Evolutionary conservation across 2,329 filamentous ascomycete genomes (phyloP).

Genomic region (Colletotrichum eleusines): DNA sequence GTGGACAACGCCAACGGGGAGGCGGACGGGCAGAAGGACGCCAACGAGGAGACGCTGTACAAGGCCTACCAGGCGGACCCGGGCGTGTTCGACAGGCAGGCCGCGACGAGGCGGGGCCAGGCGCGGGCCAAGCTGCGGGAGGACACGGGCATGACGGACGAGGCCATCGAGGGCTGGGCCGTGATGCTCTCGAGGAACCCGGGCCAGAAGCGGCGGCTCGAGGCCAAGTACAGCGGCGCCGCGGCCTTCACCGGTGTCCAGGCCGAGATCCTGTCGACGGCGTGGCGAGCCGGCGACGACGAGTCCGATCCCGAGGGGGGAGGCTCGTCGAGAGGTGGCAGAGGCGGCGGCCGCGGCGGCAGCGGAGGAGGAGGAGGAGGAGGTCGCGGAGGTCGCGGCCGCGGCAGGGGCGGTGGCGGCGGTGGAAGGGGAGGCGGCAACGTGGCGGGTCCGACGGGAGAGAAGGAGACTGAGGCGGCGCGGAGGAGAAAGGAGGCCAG

Average conservation of each 20-base stretch:
- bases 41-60: slow-evolving; percentile 80
- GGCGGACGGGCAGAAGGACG: slow-evolving; percentile 60
- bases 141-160: slow-evolving; percentile 90
- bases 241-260: slow-evolving; percentile 74
- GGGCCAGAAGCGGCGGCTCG: slow-evolving; percentile 74
- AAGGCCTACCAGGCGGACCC: slow-evolving; percentile 75
- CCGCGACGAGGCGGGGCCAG: slow-evolving; percentile 74
- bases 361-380: slow-evolving; percentile 63
- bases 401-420: slow-evolving; percentile 62
- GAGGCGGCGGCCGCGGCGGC: slow-evolving; percentile 63
- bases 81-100: slow-evolving; percentile 77
- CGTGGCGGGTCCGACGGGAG: slow-evolving; percentile 73
- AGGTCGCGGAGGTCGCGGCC: slow-evolving; percentile 58
- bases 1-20: slow-evolving; percentile 77
- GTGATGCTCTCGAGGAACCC: slow-evolving; percentile 85
- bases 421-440: slow-evolving; percentile 66
- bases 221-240: slow-evolving; percentile 70
- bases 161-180: slow-evolving; percentile 94
- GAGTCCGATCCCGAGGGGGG: slow-evolving; percentile 64
- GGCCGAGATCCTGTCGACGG: slow-evolving; percentile 71
- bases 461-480: slow-evolving; percentile 78
- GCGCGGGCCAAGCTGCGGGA: slow-evolving; percentile 74
- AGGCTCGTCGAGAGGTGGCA: slow-evolving; percentile 54
- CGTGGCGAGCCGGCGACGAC: slow-evolving; percentile 74
- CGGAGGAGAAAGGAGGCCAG: slow-evolving; percentile 84